phyloP scores from a whole-genome alignment of 768 basidiomycete species.

The Galerina marginata region DNA sequence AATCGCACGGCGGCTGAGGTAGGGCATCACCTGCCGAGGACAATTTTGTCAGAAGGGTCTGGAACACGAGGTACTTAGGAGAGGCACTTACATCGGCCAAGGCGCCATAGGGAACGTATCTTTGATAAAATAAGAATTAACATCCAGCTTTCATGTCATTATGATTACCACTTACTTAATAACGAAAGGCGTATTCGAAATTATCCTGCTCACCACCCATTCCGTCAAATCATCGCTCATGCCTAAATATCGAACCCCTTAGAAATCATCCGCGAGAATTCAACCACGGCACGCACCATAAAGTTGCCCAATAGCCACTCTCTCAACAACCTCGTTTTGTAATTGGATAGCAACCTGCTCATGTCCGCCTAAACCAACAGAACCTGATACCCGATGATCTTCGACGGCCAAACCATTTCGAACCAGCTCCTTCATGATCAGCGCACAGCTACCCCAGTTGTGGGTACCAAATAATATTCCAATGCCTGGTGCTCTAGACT shows the following conservation, averaged over 20 bases:
- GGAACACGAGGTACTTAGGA: background rate
- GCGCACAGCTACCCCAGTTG: slow-evolving; percentile 71
- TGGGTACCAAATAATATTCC: slow-evolving; percentile 89
- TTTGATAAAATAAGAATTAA: slow-evolving; percentile 18
- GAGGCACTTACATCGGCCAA: slow-evolving; percentile 57
- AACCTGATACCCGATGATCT: background rate
- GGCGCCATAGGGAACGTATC: slow-evolving; percentile 79
- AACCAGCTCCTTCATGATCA: slow-evolving; percentile 67
- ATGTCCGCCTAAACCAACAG: background rate
- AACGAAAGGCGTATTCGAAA: slow-evolving; percentile 64
- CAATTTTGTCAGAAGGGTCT: background rate
- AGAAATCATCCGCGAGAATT: slow-evolving; percentile 3
- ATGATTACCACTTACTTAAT: slow-evolving; percentile 59
- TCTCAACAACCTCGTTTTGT: slow-evolving; percentile 59
- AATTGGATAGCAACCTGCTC: slow-evolving; percentile 41
- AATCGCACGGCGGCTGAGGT: slow-evolving; percentile 84
- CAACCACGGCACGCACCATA: slow-evolving; percentile 59
- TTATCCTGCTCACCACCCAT: slow-evolving; percentile 62
- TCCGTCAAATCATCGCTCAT: slow-evolving; percentile 88
- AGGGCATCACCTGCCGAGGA: slow-evolving; percentile 77
- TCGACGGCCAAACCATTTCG: slow-evolving; percentile 48
- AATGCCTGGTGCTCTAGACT: slow-evolving; percentile 34
- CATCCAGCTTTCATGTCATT: too few species aligned
- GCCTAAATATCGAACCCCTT: slow-evolving; percentile 45
- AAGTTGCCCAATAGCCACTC: slow-evolving; percentile 79